Evolutionary conservation across 2,329 filamentous ascomycete genomes (phyloP), one percentile per base, ranked within the genome.

Genomic region (Neonectria magnoliae): DNA sequence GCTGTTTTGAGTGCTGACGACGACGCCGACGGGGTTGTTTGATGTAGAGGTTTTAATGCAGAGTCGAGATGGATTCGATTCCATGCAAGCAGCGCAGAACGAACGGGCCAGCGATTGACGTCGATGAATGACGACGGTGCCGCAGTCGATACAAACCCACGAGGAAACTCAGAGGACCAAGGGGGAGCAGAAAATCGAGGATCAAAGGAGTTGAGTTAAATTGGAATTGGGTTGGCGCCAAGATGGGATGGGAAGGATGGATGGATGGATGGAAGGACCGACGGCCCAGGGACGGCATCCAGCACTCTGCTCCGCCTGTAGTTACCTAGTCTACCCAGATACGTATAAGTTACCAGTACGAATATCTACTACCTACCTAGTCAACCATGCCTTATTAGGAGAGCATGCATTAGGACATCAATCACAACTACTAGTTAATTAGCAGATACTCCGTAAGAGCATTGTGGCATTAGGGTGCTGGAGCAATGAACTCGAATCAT

Each of bases 221-320:
- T 63, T 59, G 52, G 61, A 50, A 55, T 63, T 59, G 52, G 61
- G 61, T 64, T 60, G 36, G 53, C 56, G 61, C 51, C 61, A 59
- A 55, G 25, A 29, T 29, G 29, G 29, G 9, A 29, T 10, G 29
- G 29, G 9, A 10, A 8, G 29, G 29, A 29, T 29, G 27, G 25
- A 47, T 48, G 44, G 20, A 27, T 45, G n/a, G n/a, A 38, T 13
- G 45, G 27, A 25, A 6, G 25, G 25, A 25, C 25, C 25, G 25
- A 14, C 29, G 55, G 48, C 33, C 44, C 44, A 27, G 44, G 44
- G 44, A 16, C 9, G 38, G 38, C 4, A 42, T 38, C 36, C 7
- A 38, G 36, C 33, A 38, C 36, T 16, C 36, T 38, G 36, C 36
- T 38, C 36, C 36, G 36, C 13, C 14, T n/a, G 36, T n/a, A n/a